phyloP scores from a whole-genome alignment of 2,329 filamentous ascomycete species.

The Pseudocercospora vitis region DNA sequence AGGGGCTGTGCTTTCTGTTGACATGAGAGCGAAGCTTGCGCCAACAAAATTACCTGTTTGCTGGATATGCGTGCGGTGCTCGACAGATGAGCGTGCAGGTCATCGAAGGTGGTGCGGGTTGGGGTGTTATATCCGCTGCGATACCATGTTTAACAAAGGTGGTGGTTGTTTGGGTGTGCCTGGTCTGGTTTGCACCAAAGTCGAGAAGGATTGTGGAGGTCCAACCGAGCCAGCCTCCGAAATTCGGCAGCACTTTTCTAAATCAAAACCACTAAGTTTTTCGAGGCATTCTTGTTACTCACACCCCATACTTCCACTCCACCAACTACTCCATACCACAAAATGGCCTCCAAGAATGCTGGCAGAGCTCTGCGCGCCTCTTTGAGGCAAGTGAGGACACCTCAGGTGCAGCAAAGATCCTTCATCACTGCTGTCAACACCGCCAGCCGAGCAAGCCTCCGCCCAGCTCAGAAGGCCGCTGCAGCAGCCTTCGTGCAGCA shows the following conservation, averaged over 20 bases:
- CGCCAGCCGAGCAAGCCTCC: constrained; percentile 46
- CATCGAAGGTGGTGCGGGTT: background rate
- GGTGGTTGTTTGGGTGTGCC: too few relatives aligned
- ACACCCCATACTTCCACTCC: constrained; percentile 9
- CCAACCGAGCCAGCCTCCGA: too few relatives aligned
- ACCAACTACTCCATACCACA: constrained; percentile 11
- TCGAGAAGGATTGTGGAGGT: too few relatives aligned
- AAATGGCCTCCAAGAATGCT: constrained; percentile 78
- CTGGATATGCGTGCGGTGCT: background rate
- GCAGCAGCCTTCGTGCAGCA: constrained; percentile 55
- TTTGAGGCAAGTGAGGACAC: constrained; percentile 55
- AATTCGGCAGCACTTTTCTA: too few relatives aligned
- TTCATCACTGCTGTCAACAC: constrained; percentile 58
- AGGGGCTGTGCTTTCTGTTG: too few relatives aligned
- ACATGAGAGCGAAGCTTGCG: background rate
- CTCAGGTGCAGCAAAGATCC: constrained; percentile 56
- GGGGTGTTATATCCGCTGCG: background rate
- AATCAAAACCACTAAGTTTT: constrained; percentile 5
- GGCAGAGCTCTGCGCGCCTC: constrained; percentile 59
- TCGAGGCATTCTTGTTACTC: constrained; percentile 3
- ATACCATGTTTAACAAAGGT: too few relatives aligned
- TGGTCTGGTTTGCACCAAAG: too few relatives aligned
- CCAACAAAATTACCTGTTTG: constrained; percentile 1
- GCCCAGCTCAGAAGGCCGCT: constrained; percentile 48
- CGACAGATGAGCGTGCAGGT: background rate